Evolutionary conservation across 2,329 filamentous ascomycete genomes (phyloP).

Genomic region (Alternaria infectoria): DNA sequence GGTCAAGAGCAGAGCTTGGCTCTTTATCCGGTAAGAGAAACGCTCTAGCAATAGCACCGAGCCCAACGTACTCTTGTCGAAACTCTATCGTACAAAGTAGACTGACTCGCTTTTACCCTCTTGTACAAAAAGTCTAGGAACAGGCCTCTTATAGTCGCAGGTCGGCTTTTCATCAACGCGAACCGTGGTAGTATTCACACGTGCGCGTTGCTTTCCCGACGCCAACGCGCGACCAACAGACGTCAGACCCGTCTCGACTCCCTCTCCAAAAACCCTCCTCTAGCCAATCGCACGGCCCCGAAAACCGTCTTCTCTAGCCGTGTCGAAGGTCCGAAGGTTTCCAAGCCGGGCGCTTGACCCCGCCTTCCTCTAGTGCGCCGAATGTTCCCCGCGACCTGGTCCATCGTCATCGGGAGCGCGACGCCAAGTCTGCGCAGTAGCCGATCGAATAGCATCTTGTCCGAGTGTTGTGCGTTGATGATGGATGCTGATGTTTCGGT

Average conservation of each 20-base stretch:
- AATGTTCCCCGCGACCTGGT: constrained; percentile 24
- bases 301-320: constrained; percentile 21
- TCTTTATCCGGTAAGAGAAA: not conserved
- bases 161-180: not conserved
- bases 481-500: not conserved
- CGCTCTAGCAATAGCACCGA: not conserved
- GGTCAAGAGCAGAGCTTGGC: not conserved
- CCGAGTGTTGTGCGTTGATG: constrained; percentile 9
- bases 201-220: constrained; percentile 13
- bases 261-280: not conserved
- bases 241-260: constrained; percentile 9
- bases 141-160: constrained; percentile 6
- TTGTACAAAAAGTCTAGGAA: not conserved
- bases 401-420: constrained; percentile 5
- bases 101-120: not conserved
- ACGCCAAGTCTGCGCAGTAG: constrained; percentile 5
- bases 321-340: constrained; percentile 22
- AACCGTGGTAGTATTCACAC: not conserved
- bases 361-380: constrained; percentile 28
- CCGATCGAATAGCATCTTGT: not conserved
- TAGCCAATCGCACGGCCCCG: constrained; percentile 20
- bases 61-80: not conserved
- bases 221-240: constrained; percentile 15
- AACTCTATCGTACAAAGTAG: not conserved
- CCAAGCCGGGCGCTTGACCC: constrained; percentile 19